phyloP scores from a whole-genome alignment of 1,284 basidiomycete genomes.

The Gomphus bonarii region DNA sequence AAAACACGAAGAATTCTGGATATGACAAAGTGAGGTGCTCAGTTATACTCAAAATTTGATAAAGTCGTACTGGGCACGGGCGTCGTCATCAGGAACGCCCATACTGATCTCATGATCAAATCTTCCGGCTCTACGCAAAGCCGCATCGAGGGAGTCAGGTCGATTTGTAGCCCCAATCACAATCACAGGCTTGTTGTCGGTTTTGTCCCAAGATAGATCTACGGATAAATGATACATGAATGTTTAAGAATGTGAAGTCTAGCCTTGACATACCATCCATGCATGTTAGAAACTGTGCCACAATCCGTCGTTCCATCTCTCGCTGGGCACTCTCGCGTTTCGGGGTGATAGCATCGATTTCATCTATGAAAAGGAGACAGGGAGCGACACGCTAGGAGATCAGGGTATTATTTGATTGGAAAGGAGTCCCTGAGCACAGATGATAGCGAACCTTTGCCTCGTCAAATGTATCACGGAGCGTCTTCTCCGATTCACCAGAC shows the following conservation, averaged over 20 bases:
- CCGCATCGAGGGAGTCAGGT: slow-evolving; percentile 90
- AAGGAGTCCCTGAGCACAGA: neutral
- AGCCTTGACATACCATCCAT: slow-evolving; percentile 71
- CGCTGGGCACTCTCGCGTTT: slow-evolving; percentile 95
- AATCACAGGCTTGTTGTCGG: slow-evolving; percentile 81
- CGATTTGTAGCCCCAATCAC: slow-evolving; percentile 96
- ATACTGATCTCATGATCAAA: slow-evolving; percentile 98
- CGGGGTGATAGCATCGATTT: slow-evolving; percentile 96
- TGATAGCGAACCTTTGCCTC: slow-evolving; percentile 67
- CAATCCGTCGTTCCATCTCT: slow-evolving; percentile 97
- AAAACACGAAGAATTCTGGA: slow-evolving; percentile 74
- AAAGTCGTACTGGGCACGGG: slow-evolving; percentile 71
- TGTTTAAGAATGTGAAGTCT: neutral
- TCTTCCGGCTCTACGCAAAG: slow-evolving; percentile 83
- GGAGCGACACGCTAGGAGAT: slow-evolving; percentile 66
- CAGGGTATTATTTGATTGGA: neutral
- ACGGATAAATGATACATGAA: neutral
- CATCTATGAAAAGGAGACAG: slow-evolving; percentile 89
- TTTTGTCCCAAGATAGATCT: slow-evolving; percentile 91
- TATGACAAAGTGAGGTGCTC: neutral
- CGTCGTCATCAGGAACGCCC: slow-evolving; percentile 90
- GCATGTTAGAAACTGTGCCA: slow-evolving; percentile 94
- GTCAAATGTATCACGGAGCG: slow-evolving; percentile 90
- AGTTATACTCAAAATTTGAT: neutral
- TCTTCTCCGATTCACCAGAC: slow-evolving; percentile 97